Base-by-base conservation (phyloP, 164 flowering plant genomes). In the Vitis labrusca region DNA sequence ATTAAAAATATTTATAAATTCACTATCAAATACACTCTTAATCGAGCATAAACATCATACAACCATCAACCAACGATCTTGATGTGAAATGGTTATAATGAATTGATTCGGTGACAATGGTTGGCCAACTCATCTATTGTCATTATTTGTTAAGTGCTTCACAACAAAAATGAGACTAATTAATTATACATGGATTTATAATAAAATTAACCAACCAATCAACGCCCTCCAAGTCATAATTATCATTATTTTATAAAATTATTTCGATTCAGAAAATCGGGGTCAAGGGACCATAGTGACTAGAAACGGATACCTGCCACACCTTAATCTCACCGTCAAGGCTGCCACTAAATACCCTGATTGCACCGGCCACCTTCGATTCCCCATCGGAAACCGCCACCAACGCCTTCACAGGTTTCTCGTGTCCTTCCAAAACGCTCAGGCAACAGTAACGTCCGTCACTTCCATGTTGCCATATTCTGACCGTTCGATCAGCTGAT, bases 401-500 rank as follows among this genome's bases (percentile, higher is more conserved):
- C 84, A 94, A 73, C 66, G 94, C 84, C 84, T 83, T 90, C 63
- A 94, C 94, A 54, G 94, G 87, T 37, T 72, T 81, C 69, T 13
- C 54, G 56, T 90, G 94, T 9, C 96, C 97, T 0, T 83, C 89
- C 73, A 91, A 53, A 49, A 85, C 90, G 0, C 81, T 72, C 77
- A 89, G 74, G 50, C 96, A 92, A 23, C 80, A 67, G 59, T 69
- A 90, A 69, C 63, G 59, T 9, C 82, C 79, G 1, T 79, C 86
- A 2, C 2, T 8, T 0, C 88, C 84, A 0, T 88, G 78, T 50
- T 72, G 73, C 98, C 98, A 94, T 12, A 94, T 73, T 82, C 98
- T 92, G 29, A 94, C 88, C 81, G 94, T 92, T 75, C 86, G 82
- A 84, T 94, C 98, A 1, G 90, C 89, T 0, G 98, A 94, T 37